phyloP scores from a whole-genome alignment of 176 grass and related monocot species.

The Tillandsia fasciculata region DNA sequence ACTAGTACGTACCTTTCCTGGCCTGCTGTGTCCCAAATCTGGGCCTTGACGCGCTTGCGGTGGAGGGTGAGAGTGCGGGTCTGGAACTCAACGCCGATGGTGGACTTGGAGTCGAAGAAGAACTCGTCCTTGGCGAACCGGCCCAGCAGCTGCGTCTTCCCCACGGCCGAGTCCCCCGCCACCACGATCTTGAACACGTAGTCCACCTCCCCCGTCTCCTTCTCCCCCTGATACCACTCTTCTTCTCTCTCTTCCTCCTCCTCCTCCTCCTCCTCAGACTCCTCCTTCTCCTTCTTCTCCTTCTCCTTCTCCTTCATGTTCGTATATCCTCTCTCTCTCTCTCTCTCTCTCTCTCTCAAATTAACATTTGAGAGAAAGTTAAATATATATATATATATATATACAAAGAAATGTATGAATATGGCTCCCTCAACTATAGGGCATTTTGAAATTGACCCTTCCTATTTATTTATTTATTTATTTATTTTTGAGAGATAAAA shows the following conservation, averaged over 20 bases:
- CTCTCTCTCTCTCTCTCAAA: too few relatives aligned
- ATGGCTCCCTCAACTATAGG: too few relatives aligned
- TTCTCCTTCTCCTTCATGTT: too few relatives aligned
- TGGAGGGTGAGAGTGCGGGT: constrained; percentile 8
- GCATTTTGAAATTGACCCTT: too few relatives aligned
- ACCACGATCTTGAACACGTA: constrained; percentile 26
- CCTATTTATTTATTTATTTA: too few relatives aligned
- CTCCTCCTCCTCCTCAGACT: background rate
- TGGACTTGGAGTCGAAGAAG: constrained; percentile 18
- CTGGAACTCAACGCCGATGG: constrained; percentile 24
- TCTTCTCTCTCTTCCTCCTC: background rate
- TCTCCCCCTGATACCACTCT: background rate
- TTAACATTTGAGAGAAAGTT: too few relatives aligned
- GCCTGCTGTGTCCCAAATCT: constrained; percentile 22
- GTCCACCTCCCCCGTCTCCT: constrained; percentile 4
- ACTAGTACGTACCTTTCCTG: constrained; percentile 9
- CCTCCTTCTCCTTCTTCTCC: background rate
- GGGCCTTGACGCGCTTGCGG: constrained; percentile 20
- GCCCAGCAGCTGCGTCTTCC: constrained; percentile 18
- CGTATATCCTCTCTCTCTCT: too few relatives aligned
- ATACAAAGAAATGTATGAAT: too few relatives aligned
- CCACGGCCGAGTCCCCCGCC: constrained; percentile 13
- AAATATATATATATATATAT: too few relatives aligned
- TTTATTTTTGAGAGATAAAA: too few relatives aligned
- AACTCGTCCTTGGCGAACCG: constrained; percentile 23